Base-by-base conservation (phyloP, 1,139 yeast species). In the Kurtzmaniella quercitrusa region DNA sequence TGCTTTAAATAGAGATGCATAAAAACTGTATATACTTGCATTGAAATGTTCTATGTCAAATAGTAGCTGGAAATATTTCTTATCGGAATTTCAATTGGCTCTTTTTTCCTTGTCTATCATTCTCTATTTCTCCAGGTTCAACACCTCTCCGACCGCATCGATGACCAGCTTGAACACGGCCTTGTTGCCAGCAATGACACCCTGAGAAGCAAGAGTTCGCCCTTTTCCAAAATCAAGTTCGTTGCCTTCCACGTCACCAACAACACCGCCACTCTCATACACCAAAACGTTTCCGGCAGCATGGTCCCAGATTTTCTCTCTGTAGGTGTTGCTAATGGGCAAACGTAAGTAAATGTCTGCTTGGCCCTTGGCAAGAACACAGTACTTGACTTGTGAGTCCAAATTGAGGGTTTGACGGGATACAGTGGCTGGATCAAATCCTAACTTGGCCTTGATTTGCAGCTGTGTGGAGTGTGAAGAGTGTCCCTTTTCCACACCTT, bases 261-360 rank as follows among this genome's bases (percentile, higher is more conserved):
- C 98, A 43, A 70, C 63, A 8, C 98, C 98, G 39, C 98, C 98
- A 54, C 95, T 87, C 63, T 94, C 98, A 33, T 79, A 74, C 38
- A 94, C 82, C 51, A 93, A 76, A 11, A 91, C 73, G 54, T 86
- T 85, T 5, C 98, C 99, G 2, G 97, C 95, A 19, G 98, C 98
- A 62, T 93, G 99, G 63, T 93, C 99, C 98, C 98, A 93, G 48
- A 93, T 90, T 66, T 94, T 93, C 61, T 93, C 99, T 56, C 88
- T 79, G 62, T 91, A 93, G 2, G 77, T 66, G 42, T 79, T 75
- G 51, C 77, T 81, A 40, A 84, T 79, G 11, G 99, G 98, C 47
- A 94, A 70, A 53, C 99, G 82, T 51, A 93, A 73, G 56, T 94
- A 93, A 21, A 91, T 79, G 58, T 93, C 98, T 3, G 97, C 98